Conservation (phyloP, 768 basidiomycete species). For the Suillus subaureus region DNA sequence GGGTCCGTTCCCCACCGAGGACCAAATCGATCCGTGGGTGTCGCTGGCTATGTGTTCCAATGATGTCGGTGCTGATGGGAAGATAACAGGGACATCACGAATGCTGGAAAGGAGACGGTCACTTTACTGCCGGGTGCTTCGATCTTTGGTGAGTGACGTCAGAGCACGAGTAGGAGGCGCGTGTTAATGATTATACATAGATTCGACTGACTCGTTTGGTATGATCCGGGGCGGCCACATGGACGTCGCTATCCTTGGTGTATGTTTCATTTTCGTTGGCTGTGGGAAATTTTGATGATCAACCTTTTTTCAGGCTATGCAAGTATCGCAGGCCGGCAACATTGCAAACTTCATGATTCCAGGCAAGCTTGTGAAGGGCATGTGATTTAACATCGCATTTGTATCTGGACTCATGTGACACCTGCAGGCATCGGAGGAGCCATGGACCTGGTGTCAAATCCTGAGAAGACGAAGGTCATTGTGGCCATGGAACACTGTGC, state of each 20-base stretch:
- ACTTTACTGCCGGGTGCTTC: slow-evolving; percentile 87
- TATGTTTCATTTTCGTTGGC: slow-evolving; percentile 36
- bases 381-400: background rate
- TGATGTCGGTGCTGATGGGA: background rate
- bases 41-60: background rate
- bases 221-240: slow-evolving; percentile 96
- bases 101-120: slow-evolving; percentile 87
- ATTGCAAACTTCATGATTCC: slow-evolving; percentile 97
- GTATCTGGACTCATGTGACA: background rate
- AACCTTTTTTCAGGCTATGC: slow-evolving; percentile 64
- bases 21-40: slow-evolving; percentile 71
- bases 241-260: slow-evolving; percentile 87
- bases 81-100: slow-evolving; percentile 69
- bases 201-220: slow-evolving; percentile 86
- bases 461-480: slow-evolving; percentile 86
- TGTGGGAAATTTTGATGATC: slow-evolving; percentile 6
- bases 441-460: slow-evolving; percentile 91
- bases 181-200: slow-evolving; percentile 34
- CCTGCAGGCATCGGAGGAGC: slow-evolving; percentile 80
- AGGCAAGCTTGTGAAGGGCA: slow-evolving; percentile 81
- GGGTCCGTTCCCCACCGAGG: slow-evolving; percentile 77
- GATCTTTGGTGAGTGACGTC: slow-evolving; percentile 63
- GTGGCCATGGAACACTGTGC: slow-evolving; percentile 85
- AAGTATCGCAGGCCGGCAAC: slow-evolving; percentile 86
- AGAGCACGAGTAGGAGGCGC: background rate